These are phyloP conservation scores for Xylaria sp. DNA, from an alignment of 2,329 filamentous ascomycete genomes.

Conservation along the genomic window DNA sequence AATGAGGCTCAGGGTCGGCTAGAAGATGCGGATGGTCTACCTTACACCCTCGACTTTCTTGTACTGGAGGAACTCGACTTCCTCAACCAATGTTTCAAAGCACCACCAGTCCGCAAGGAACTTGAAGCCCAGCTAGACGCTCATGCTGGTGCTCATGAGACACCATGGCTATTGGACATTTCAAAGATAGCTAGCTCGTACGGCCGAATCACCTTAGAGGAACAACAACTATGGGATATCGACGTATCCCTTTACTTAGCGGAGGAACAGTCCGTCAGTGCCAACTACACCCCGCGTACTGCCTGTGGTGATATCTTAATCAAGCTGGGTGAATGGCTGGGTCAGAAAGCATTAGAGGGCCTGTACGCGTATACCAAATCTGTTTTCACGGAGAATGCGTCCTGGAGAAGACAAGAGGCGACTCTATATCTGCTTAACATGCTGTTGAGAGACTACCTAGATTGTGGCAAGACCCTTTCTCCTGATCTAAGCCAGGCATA, in stretches of 20 bases:
- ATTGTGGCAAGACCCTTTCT: slow-evolving; percentile 77
- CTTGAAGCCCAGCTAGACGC: slow-evolving; percentile 81
- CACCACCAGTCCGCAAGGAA: slow-evolving; percentile 87
- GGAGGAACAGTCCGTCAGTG: slow-evolving; percentile 93
- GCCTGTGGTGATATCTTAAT: slow-evolving; percentile 93
- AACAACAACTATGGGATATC: slow-evolving; percentile 95
- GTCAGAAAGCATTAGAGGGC: slow-evolving; percentile 78
- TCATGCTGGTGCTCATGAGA: slow-evolving; percentile 68
- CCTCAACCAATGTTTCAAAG: slow-evolving; percentile 88
- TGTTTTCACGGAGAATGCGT: slow-evolving; percentile 70
- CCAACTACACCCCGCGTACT: slow-evolving; percentile 94
- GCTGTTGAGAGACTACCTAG: slow-evolving; percentile 83
- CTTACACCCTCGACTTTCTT: slow-evolving; percentile 93
- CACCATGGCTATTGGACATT: slow-evolving; percentile 86
- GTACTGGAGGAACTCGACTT: slow-evolving; percentile 96
- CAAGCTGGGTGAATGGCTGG: slow-evolving; percentile 92
- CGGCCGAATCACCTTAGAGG: slow-evolving; percentile 89
- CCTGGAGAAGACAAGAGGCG: slow-evolving; percentile 78
- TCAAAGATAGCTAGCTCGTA: slow-evolving; percentile 88
- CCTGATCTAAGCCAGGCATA: slow-evolving; percentile 77
- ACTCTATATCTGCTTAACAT: slow-evolving; percentile 87
- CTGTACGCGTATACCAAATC: slow-evolving; percentile 80
- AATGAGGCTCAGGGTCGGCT: slow-evolving; percentile 87
- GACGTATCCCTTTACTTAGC: slow-evolving; percentile 96
- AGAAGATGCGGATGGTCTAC: slow-evolving; percentile 90